These are phyloP conservation scores for Alternaria infectoria DNA, from an alignment of 2,329 filamentous ascomycete species.

Conservation along the genomic window DNA sequence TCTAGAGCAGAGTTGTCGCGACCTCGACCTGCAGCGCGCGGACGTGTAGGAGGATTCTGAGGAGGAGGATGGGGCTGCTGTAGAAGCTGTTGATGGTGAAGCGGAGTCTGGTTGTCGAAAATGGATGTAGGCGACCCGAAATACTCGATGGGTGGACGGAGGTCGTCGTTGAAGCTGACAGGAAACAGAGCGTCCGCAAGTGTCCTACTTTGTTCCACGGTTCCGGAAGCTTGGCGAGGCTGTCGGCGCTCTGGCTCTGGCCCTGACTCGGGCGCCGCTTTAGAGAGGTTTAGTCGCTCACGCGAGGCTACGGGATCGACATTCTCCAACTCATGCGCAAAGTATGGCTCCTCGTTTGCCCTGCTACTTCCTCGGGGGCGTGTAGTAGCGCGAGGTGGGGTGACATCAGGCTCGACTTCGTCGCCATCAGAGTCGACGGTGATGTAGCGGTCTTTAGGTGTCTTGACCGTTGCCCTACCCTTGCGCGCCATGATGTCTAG, in stretches of 20 bases:
- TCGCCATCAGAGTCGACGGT: constrained; percentile 17
- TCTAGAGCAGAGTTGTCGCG: constrained; percentile 5
- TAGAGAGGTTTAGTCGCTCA: constrained; percentile 28
- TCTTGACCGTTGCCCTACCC: constrained; percentile 32
- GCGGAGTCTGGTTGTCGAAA: not conserved
- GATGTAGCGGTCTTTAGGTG: constrained; percentile 21
- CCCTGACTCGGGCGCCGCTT: constrained; percentile 2
- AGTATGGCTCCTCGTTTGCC: not conserved
- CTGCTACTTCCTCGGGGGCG: not conserved
- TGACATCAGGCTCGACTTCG: not conserved
- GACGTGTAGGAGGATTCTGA: not conserved
- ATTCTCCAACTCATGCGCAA: constrained; percentile 12
- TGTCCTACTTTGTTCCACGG: constrained; percentile 15
- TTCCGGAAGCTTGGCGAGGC: constrained; percentile 27
- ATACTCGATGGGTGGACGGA: not conserved
- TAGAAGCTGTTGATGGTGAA: not conserved
- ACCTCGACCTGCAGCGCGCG: not conserved
- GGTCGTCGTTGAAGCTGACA: not conserved
- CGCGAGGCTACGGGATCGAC: constrained; percentile 16
- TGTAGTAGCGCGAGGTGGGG: not conserved
- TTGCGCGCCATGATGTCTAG: constrained; percentile 27
- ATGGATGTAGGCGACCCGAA: not conserved
- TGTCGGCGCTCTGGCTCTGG: constrained; percentile 11
- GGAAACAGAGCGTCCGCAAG: constrained; percentile 14
- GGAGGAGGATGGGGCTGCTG: not conserved